A percentile compares a stretch with the other conserved stretches of the same genome.
phyloP scores from a whole-genome alignment of 768 basidiomycete genomes.

The Leucosporidium scottii region DNA sequence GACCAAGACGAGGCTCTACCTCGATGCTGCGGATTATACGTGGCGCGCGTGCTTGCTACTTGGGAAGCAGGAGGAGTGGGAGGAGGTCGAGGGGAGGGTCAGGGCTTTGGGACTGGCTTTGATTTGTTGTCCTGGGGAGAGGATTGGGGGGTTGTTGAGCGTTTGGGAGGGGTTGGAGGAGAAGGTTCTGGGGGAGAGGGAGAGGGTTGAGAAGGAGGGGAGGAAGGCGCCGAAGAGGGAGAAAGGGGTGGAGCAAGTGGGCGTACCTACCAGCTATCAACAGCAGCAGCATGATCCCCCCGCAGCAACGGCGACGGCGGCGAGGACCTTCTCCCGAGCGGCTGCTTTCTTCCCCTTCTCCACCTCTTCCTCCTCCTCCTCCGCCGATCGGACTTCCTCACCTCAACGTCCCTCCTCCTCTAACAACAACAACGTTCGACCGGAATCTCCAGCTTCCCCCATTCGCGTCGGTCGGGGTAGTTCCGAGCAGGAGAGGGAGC shows the following conservation, averaged over 20 bases:
- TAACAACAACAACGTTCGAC: conserved; percentile 1
- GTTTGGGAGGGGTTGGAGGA: conserved; percentile 70
- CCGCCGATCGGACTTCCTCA: background rate
- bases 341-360: conserved; percentile 18
- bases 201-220: background rate
- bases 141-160: conserved; percentile 65
- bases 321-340: conserved; percentile 13
- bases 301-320: background rate
- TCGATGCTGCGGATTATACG: conserved; percentile 61
- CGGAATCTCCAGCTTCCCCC: conserved; percentile 19
- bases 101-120: conserved; percentile 69
- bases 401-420: background rate
- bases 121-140: conserved; percentile 75
- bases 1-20: conserved; percentile 41
- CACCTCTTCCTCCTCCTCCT: conserved; percentile 6
- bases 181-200: conserved; percentile 40
- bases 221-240: conserved; percentile 4
- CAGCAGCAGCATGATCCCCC: background rate
- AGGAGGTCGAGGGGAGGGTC: conserved; percentile 60
- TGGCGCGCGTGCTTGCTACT: conserved; percentile 88
- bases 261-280: background rate
- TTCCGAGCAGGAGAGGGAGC: conserved; percentile 46
- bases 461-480: conserved; percentile 59
- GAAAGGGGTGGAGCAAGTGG: background rate
- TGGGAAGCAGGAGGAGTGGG: conserved; percentile 66